Base-by-base conservation (phyloP, 208 protist species). In the Trypanosoma melophagium region DNA sequence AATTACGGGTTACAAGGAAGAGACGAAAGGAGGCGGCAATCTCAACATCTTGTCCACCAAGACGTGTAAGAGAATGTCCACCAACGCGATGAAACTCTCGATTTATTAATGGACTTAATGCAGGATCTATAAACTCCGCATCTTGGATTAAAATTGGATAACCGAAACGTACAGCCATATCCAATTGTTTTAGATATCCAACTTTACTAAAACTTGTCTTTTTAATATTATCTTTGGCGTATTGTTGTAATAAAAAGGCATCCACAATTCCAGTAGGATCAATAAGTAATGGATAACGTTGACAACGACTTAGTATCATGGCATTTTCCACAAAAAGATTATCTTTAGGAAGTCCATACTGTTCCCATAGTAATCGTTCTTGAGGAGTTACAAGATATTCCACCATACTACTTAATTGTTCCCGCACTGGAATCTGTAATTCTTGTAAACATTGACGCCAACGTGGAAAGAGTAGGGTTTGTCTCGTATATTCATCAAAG, bases 121-220 rank as follows among this genome's bases (percentile, higher is more conserved):
- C 87, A 25, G 98, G 98, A 83, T 99, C 99, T 62, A 99, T 91
- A 44, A 92, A 83, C 81, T 99, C 99, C 21, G 98, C 99, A 80
- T 99, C 99, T 62, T 99, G 86, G n/a, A 99, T 93, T 4, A 99
- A 75, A 40, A 99, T 81, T n/a, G 98, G 90, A 58, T 93, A 98
- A 66, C 99, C 99, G 62, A 99, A 99, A 17, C 99, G 93, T 12
- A 99, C 77, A 0, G 98, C 94, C 67, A 86, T 97, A 73, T 99
- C 99, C 7, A 99, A 82, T 57, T 98, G 93, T 83, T 99, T 99
- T 68, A 99, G 84, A 79, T 99, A 99, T 10, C 90, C 89, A 5
- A 69, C 51, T 51, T 99, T 97, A n/a, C 90, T 85, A 79, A 99
- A 99, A 59, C 87, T 97, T 1, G 98, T 98, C 65, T 96, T 96